Base-by-base conservation (phyloP, 2,329 filamentous ascomycete genomes). In the Pseudogymnoascus sp. region DNA sequence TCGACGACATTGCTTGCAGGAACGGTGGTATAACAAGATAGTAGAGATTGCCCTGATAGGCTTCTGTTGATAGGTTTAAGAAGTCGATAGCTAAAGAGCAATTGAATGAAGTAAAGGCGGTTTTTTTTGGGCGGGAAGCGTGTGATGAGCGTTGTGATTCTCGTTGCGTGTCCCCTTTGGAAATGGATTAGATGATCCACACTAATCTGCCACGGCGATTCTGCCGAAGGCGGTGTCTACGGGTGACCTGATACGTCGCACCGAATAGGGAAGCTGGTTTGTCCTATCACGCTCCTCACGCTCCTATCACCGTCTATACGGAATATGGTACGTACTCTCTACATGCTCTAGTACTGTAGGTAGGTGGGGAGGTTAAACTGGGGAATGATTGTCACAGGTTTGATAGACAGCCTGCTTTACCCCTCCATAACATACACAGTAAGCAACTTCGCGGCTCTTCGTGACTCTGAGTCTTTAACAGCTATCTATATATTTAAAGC, bases 81-180 rank as follows among this genome's bases (percentile, higher is more conserved):
- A 53, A 53, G 6, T 31, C 47, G 47, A 53, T 53, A 53, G 47
- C 47, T 53, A 53, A 31, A 19, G 9, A 53, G 47, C 47, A 33
- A 53, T 53, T 53, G 47, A 15, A 53, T 31, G n/a, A 11, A 53
- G 47, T 53, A 19, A 53, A 31, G 19, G 26, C 10, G 4, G 47
- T 31, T 53, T 53, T 53, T 53, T 53, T 31, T 19, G n/a, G 28
- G n/a, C 26, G 28, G 13, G 47, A 53, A 19, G n/a, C 47, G 47
- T 53, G 47, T 53, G 26, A 53, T 53, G 47, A 33, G 26, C 26
- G 47, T 33, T 33, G 47, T 53, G 47, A 53, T 53, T 53, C 47
- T 31, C 47, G 47, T 53, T 53, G 47, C 47, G 47, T 53, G 47
- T 53, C 47, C 47, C 47, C 47, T 53, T 53, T 53, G 47, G 47